A percentile compares a stretch with the other conserved stretches of the same genome.
These are phyloP conservation scores for Boletellus sp. DNA, from an alignment of 1,284 basidiomycete genomes.

Conservation along the genomic window DNA sequence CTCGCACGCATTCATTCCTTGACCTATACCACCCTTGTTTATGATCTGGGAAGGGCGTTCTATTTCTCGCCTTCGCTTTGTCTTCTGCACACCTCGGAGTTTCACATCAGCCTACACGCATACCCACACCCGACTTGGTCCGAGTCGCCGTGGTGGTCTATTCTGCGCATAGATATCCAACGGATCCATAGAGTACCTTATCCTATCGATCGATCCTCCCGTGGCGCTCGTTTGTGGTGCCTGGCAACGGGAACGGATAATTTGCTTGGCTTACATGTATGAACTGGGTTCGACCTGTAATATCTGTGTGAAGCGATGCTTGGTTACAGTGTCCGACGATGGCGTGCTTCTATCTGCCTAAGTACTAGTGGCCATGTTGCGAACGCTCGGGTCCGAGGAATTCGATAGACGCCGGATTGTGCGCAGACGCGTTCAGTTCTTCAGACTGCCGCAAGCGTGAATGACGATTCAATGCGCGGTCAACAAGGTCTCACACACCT, in stretches of 20 bases:
- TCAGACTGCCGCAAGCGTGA: constrained; percentile 15
- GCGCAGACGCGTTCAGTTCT: constrained; percentile 10
- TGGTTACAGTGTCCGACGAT: not conserved
- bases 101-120: constrained; percentile 2
- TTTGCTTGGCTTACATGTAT: not conserved
- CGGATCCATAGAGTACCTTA: constrained; percentile 18
- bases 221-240: not conserved
- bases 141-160: constrained; percentile 13
- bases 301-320: not conserved
- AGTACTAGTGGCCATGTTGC: not conserved
- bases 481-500: constrained; percentile 38
- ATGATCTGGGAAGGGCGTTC: not conserved
- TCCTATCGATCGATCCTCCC: constrained; percentile 1
- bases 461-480: not conserved
- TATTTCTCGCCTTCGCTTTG: constrained; percentile 8
- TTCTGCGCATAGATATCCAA: constrained; percentile 23
- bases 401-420: no score
- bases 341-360: not conserved
- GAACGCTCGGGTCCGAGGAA: not conserved
- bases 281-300: constrained; percentile 9
- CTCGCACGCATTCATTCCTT: constrained; percentile 3
- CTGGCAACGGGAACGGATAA: not conserved
- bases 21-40: constrained; percentile 3
- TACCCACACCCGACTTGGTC: no score
- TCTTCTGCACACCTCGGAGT: constrained; percentile 1